Conservation (phyloP, 2,329 filamentous ascomycete genomes). For the Coniochaeta sp. region DNA sequence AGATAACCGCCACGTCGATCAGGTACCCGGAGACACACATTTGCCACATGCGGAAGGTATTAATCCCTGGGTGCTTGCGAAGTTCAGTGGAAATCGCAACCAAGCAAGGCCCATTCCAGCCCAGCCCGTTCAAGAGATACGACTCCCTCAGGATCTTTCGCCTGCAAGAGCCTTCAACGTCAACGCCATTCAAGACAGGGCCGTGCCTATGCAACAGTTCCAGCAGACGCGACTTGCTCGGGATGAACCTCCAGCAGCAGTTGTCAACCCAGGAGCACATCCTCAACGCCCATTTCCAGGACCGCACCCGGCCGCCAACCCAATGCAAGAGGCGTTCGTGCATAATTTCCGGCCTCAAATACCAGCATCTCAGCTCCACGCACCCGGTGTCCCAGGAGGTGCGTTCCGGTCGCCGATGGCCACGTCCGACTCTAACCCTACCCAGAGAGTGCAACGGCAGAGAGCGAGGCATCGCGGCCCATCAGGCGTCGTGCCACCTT, state of each 20-base stretch:
- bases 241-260: too few species aligned
- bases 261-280: too few species aligned
- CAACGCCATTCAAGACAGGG: not conserved
- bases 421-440: not conserved
- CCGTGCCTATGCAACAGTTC: too few species aligned
- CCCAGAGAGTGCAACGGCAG: not conserved
- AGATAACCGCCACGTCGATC: too few species aligned
- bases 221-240: too few species aligned
- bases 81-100: not conserved
- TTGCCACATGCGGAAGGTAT: not conserved
- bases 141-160: not conserved
- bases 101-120: not conserved
- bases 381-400: not conserved
- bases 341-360: too few species aligned
- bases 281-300: too few species aligned
- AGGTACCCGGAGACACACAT: not conserved
- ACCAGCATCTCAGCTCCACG: not conserved
- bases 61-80: constrained; percentile 1
- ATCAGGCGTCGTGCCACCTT: not conserved
- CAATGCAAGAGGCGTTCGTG: too few species aligned
- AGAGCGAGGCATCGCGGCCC: not conserved
- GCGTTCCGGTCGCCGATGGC: not conserved
- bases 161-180: not conserved
- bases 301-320: too few species aligned
- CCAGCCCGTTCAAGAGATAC: not conserved